phyloP scores from a whole-genome alignment of 2,329 filamentous ascomycete species.

The Karstenula rhodostoma region DNA sequence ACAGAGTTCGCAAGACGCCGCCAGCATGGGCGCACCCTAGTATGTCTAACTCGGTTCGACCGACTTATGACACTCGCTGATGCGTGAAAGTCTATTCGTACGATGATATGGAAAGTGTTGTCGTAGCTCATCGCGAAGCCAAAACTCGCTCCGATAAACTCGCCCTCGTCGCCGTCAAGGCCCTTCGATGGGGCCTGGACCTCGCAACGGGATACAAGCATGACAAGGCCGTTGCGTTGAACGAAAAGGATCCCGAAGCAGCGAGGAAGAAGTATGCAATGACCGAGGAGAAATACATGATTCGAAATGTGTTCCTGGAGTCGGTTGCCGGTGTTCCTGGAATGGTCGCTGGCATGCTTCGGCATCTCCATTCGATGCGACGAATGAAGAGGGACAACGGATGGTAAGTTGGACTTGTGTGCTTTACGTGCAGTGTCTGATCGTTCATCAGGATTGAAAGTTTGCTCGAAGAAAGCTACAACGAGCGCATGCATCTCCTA shows the following conservation, averaged over 20 bases:
- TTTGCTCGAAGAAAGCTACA: constrained; percentile 87
- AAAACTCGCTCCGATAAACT: constrained; percentile 77
- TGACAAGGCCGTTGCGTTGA: constrained; percentile 59
- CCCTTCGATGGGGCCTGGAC: constrained; percentile 83
- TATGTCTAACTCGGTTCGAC: constrained; percentile 26
- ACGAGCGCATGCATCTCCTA: constrained; percentile 91
- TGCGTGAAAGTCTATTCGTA: constrained; percentile 68
- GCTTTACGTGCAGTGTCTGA: constrained; percentile 8
- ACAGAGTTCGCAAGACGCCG: constrained; percentile 55
- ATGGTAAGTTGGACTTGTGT: constrained; percentile 59
- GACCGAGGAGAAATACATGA: constrained; percentile 88
- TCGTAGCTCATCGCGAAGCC: constrained; percentile 78
- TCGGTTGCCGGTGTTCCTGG: constrained; percentile 94
- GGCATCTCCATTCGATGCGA: constrained; percentile 84
- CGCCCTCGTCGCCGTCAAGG: constrained; percentile 78
- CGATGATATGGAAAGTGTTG: constrained; percentile 77
- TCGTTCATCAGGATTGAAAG: constrained; percentile 78
- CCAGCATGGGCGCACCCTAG: constrained; percentile 60
- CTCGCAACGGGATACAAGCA: constrained; percentile 82
- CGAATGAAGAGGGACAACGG: constrained; percentile 92
- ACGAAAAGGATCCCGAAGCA: constrained; percentile 54
- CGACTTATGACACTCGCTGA: constrained; percentile 18
- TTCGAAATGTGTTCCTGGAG: constrained; percentile 91
- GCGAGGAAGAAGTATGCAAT: constrained; percentile 71
- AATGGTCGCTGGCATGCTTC: constrained; percentile 95